Evolutionary conservation across 805 yeast species (phyloP).

Genomic region (Pichia gijzeniarum): DNA sequence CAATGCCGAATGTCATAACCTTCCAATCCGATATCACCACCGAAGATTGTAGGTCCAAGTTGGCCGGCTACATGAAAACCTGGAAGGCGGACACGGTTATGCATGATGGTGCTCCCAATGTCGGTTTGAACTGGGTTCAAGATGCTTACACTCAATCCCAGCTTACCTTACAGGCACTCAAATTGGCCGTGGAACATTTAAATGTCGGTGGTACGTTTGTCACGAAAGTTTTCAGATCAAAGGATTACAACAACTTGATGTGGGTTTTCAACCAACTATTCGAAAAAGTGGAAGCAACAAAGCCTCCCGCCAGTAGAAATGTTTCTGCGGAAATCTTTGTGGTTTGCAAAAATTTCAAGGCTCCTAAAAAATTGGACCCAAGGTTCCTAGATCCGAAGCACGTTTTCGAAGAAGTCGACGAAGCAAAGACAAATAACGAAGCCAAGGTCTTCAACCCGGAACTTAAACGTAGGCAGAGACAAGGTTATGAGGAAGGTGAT

Average conservation of each 20-base stretch:
- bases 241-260: conserved; percentile 92
- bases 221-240: conserved; percentile 96
- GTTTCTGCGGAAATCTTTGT: conserved; percentile 99
- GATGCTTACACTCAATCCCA: conserved; percentile 99
- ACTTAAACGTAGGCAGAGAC: conserved; percentile 80
- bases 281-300: conserved; percentile 96
- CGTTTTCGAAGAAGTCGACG: conserved; percentile 88
- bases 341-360: conserved; percentile 91
- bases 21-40: conserved; percentile 97
- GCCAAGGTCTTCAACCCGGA: conserved; percentile 95
- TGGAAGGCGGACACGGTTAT: conserved; percentile 98
- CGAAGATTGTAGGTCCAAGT: conserved; percentile 91
- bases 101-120: conserved; percentile 99
- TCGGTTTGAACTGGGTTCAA: conserved; percentile 99
- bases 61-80: conserved; percentile 94
- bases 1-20: conserved; percentile 90
- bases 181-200: conserved; percentile 89
- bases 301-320: conserved; percentile 98
- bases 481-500: conserved; percentile 96
- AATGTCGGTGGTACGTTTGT: conserved; percentile 91
- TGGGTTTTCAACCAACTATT: conserved; percentile 97
- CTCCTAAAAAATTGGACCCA: conserved; percentile 93
- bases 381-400: conserved; percentile 84
- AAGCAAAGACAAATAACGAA: conserved; percentile 70
- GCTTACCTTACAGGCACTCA: conserved; percentile 86